These are phyloP conservation scores for Geotrichum aggregatum DNA, from an alignment of 1,139 yeast genomes.

Conservation along the genomic window DNA sequence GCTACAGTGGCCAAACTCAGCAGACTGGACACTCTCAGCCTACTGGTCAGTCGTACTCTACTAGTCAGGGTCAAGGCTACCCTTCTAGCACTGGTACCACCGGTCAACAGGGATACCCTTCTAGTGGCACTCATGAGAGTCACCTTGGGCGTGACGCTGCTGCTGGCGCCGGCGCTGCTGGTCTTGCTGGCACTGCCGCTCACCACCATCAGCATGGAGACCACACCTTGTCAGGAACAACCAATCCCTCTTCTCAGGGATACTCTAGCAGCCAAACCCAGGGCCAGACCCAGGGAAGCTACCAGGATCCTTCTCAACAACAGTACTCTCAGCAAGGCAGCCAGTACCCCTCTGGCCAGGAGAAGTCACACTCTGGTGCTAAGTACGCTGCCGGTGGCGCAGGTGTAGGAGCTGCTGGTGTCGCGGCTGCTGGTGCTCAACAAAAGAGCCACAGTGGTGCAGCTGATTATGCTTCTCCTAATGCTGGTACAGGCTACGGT, in stretches of 20 bases:
- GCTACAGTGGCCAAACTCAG: no score
- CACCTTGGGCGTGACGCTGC: slow-evolving; percentile 16
- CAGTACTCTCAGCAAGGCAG: no score
- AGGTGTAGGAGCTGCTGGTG: slow-evolving; percentile 20
- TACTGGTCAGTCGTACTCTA: background rate
- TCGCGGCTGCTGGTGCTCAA: slow-evolving; percentile 12
- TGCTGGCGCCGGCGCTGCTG: slow-evolving; percentile 15
- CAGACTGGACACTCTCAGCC: background rate
- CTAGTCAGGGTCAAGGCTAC: slow-evolving; percentile 3
- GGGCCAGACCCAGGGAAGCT: no score
- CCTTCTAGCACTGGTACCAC: slow-evolving; percentile 1
- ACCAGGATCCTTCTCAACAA: no score
- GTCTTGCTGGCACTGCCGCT: slow-evolving; percentile 15
- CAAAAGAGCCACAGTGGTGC: slow-evolving; percentile 4
- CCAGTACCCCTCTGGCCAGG: no score
- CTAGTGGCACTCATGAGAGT: slow-evolving; percentile 5
- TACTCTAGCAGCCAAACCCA: no score
- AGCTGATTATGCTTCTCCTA: slow-evolving; percentile 14
- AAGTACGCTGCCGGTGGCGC: slow-evolving; percentile 10
- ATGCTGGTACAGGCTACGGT: slow-evolving; percentile 12
- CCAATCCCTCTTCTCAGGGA: no score
- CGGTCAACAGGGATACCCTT: slow-evolving; percentile 9
- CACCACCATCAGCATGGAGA: background rate
- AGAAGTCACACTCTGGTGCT: background rate
- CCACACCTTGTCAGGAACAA: background rate